Conservation (phyloP, 2,329 filamentous ascomycete genomes). For the Cordyceps javanica region DNA sequence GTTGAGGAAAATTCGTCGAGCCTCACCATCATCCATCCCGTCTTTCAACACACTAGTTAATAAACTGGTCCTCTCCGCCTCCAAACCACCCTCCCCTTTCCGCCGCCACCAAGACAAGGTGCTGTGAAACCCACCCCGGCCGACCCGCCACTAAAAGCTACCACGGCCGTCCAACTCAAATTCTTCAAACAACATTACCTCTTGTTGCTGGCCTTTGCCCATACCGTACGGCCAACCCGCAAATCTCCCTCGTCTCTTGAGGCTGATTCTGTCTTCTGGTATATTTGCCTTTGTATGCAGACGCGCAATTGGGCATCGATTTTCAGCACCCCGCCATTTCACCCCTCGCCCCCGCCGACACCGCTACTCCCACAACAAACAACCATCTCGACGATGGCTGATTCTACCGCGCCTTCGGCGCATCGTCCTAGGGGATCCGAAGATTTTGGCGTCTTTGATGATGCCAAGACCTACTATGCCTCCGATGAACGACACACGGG, state of each 20-base stretch:
- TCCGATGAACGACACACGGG: conserved; percentile 48
- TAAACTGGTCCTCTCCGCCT: neutral
- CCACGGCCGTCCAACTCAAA: neutral
- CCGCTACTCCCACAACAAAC: conserved; percentile 9
- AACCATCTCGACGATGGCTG: conserved; percentile 4
- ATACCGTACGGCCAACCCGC: neutral
- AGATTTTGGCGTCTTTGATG: conserved; percentile 48
- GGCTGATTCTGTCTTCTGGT: too few relatives aligned
- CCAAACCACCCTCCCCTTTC: neutral
- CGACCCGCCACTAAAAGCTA: conserved; percentile 7
- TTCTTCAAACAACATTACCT: conserved; percentile 1
- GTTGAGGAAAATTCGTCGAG: neutral
- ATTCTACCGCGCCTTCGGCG: conserved; percentile 9
- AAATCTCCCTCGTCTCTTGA: neutral
- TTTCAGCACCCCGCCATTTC: neutral
- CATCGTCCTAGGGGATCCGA: conserved; percentile 28
- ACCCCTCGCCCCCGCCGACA: conserved; percentile 7
- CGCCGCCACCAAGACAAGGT: neutral
- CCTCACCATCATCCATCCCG: neutral
- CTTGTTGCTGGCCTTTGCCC: neutral
- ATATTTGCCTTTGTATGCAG: neutral
- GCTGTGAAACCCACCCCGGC: neutral
- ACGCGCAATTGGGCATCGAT: neutral
- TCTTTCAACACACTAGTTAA: neutral
- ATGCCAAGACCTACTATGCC: conserved; percentile 54